Evolutionary conservation across 2,329 filamentous ascomycete species (phyloP).

Genomic region (Corinectria fuckeliana): DNA sequence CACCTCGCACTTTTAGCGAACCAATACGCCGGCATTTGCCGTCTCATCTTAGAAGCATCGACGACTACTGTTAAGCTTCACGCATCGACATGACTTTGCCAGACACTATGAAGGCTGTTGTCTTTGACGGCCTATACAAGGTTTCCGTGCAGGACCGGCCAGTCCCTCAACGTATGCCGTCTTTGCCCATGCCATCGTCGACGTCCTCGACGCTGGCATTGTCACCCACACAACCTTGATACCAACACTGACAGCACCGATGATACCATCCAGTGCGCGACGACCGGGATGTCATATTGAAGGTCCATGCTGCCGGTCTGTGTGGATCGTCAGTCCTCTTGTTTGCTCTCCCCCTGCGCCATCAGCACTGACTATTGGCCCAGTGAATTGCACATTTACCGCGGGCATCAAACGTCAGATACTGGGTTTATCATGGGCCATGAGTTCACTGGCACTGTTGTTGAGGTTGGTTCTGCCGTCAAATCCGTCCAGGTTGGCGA

Average conservation of each 20-base stretch:
- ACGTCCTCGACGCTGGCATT: background rate
- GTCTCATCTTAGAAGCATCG: background rate
- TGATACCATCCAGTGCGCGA: conserved; percentile 60
- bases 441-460: conserved; percentile 82
- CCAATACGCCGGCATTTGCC: background rate
- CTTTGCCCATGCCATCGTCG: background rate
- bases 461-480: conserved; percentile 71
- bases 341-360: too few relatives aligned
- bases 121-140: conserved; percentile 81
- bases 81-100: conserved; percentile 42
- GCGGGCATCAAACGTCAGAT: conserved; percentile 75
- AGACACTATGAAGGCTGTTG: conserved; percentile 82
- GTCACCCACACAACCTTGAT: background rate
- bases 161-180: conserved; percentile 64
- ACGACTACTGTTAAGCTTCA: background rate
- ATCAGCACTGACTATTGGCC: conserved; percentile 1
- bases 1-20: background rate
- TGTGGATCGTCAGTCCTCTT: conserved; percentile 75
- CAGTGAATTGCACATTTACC: conserved; percentile 86
- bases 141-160: conserved; percentile 81
- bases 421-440: conserved; percentile 77
- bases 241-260: conserved; percentile 13
- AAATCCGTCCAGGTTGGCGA: conserved; percentile 76
- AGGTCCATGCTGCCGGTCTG: conserved; percentile 81
- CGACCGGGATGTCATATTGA: conserved; percentile 79